These are phyloP conservation scores for Conticribra guillardii DNA, from an alignment of 108 stramenopile genomes.

Conservation along the genomic window DNA sequence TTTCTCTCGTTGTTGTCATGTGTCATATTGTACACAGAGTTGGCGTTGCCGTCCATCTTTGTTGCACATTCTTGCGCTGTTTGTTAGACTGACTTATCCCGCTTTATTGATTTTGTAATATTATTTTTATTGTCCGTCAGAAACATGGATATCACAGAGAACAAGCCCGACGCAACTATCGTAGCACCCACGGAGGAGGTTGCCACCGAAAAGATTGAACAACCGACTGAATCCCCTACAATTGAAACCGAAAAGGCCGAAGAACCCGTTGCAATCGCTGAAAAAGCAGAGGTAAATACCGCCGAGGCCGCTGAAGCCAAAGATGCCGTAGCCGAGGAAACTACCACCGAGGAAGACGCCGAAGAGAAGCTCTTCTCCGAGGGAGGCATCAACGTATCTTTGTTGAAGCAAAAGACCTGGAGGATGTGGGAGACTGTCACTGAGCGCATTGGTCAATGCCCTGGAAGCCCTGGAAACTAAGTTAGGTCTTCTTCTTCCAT, in stretches of 20 bases:
- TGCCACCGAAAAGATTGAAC: background rate
- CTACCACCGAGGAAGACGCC: background rate
- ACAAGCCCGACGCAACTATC: background rate
- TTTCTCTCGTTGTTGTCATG: too few relatives aligned
- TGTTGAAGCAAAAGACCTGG: background rate
- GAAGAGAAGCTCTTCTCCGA: background rate
- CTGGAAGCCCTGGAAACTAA: background rate
- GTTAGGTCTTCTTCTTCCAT: too few relatives aligned
- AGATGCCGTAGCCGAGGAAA: background rate
- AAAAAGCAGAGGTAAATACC: background rate
- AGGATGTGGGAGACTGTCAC: background rate
- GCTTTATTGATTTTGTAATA: too few relatives aligned
- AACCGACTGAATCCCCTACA: background rate
- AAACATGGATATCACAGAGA: background rate
- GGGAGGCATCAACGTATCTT: background rate
- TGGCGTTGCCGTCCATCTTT: too few relatives aligned
- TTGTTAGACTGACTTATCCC: too few relatives aligned
- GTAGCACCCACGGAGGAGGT: background rate
- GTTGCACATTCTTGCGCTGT: too few relatives aligned
- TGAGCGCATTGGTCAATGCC: background rate
- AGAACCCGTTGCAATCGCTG: background rate
- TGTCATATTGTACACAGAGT: too few relatives aligned
- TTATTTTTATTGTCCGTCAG: too few relatives aligned
- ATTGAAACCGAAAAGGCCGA: background rate
- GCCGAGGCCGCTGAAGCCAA: background rate